Conservation (phyloP, 2,329 filamentous ascomycete species). For the Pyrenophora seminiperda region DNA sequence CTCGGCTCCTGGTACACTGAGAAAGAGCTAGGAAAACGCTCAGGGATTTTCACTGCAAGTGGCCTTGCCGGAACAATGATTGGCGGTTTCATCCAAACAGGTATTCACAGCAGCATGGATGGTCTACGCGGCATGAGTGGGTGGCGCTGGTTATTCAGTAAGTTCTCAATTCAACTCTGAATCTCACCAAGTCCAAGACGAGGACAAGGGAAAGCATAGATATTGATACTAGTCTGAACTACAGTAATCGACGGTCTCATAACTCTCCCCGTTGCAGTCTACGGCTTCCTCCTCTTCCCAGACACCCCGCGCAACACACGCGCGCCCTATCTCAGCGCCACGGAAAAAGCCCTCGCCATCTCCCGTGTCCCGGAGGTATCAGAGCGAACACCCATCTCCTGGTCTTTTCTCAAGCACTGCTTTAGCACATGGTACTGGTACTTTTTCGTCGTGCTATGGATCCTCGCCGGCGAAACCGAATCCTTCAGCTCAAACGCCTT, state of each 20-base stretch:
- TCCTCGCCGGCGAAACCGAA: conserved; percentile 73
- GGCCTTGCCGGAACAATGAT: conserved; percentile 67
- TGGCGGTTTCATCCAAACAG: conserved; percentile 65
- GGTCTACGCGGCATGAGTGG: conserved; percentile 57
- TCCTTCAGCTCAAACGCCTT: conserved; percentile 70
- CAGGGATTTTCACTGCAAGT: conserved; percentile 65
- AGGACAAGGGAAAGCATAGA: too few species aligned
- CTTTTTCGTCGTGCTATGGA: conserved; percentile 69
- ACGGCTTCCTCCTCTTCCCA: conserved; percentile 57
- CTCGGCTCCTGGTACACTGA: conserved; percentile 67
- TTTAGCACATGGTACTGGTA: conserved; percentile 68
- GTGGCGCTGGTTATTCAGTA: conserved; percentile 55
- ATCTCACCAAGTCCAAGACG: too few species aligned
- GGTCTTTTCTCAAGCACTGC: conserved; percentile 60
- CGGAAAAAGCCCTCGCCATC: conserved; percentile 52
- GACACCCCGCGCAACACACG: conserved; percentile 52
- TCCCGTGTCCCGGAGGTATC: conserved; percentile 52
- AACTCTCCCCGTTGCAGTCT: conserved; percentile 62
- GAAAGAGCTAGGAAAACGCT: conserved; percentile 65
- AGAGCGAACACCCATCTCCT: conserved; percentile 53
- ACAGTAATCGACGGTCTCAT: conserved; percentile 59
- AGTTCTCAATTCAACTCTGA: neutral
- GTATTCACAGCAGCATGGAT: conserved; percentile 53
- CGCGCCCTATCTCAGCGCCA: conserved; percentile 50
- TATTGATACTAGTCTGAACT: too few species aligned